Base-by-base conservation (phyloP, 768 basidiomycete genomes). In the Fibroporia radiculosa region DNA sequence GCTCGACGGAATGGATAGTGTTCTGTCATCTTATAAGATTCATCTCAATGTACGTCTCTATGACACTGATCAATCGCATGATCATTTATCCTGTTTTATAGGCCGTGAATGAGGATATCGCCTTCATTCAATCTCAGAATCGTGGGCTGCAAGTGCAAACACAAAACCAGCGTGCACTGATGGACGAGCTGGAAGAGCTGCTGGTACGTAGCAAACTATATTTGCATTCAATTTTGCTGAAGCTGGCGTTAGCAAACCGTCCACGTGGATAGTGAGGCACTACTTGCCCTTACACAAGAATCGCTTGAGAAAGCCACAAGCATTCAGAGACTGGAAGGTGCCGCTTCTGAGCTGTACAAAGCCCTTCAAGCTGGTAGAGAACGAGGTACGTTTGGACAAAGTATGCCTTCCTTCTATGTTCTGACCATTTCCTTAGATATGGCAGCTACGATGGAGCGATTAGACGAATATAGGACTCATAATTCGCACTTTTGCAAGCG, bases 111-210 rank as follows among this genome's bases (percentile, higher is more conserved):
- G 96, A 99, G 47, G 96, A 99, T 59, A 99, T 99, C 44, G 78
- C 77, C 6, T 93, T 80, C 59, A 99, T 99, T 55, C 96, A 98
- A 65, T 87, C 87, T 1, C 95, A 98, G 62, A 93, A 95, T 60
- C 78, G 93, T 37, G 96, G 96, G 51, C 69, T 99, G 27, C 96
- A 99, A 64, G 93, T 98, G 3, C 95, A 98, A 57, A 98, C 84
- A 7, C 91, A 95, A 58, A 99, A 98, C 56, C 95, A 98, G 62
- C 76, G 83, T 19, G 80, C 82, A 13, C 71, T 99, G 7, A 65
- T 98, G 32, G 71, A 68, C 25, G 96, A 98, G 61, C 66, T 99
- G 10, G 83, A 93, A 62, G 88, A 89, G 55, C 70, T 99, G 19
- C 67, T 98, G 56, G 93, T 88, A 53, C 22, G 24, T 38, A 11